Evolutionary conservation across 2,329 filamentous ascomycete species (phyloP).

Genomic region (Magnaporthiopsis rhizophila): DNA sequence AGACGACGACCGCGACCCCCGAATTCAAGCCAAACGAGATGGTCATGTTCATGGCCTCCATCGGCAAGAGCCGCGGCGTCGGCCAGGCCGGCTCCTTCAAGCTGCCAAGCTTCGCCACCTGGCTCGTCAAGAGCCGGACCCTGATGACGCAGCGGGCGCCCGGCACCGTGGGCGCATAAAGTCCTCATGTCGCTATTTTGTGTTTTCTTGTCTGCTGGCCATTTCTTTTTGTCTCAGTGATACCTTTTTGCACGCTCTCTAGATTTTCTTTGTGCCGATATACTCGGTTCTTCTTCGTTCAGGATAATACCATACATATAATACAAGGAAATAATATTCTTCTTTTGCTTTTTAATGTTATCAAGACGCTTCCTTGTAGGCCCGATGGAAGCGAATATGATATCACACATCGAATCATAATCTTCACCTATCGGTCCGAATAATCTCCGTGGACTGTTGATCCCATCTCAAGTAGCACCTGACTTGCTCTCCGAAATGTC

Average conservation of each 20-base stretch:
- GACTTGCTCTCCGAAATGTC: too few species aligned
- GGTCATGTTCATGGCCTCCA: conserved; percentile 14
- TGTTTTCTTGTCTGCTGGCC: background rate
- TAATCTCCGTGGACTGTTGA: too few species aligned
- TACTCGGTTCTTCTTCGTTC: background rate
- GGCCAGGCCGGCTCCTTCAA: conserved; percentile 19
- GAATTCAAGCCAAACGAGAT: conserved; percentile 14
- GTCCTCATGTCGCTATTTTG: too few species aligned
- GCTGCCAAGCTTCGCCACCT: conserved; percentile 16
- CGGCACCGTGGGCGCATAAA: background rate
- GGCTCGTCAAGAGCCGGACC: conserved; percentile 16
- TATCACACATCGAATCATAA: too few species aligned
- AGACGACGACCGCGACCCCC: conserved; percentile 5
- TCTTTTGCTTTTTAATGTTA: background rate
- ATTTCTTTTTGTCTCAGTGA: background rate
- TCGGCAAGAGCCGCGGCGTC: conserved; percentile 19
- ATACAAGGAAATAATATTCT: background rate
- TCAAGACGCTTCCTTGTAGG: background rate
- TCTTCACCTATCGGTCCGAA: too few species aligned
- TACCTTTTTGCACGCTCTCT: background rate
- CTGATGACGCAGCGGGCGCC: conserved; percentile 13
- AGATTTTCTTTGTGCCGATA: background rate
- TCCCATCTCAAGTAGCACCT: background rate
- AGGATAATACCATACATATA: background rate
- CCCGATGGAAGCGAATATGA: background rate